phyloP scores from a whole-genome alignment of 495 filamentous ascomycete genomes.

The Halenospora varia region DNA sequence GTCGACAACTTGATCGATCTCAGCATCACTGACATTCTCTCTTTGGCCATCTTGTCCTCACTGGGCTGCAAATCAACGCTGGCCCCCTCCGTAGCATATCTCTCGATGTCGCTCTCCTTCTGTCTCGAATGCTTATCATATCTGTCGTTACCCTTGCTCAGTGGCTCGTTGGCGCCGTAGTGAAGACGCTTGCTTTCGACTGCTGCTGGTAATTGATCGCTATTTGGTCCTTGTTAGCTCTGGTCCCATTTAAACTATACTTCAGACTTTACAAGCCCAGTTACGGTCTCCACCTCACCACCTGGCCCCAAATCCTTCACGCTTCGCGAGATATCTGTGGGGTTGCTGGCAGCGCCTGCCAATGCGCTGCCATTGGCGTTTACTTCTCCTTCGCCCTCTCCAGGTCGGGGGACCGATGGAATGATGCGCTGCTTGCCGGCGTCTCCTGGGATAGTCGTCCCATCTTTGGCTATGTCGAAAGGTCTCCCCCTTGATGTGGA shows the following conservation, averaged over 20 bases:
- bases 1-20: constrained; percentile 8
- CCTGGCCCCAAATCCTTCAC: constrained; percentile 35
- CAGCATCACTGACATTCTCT: constrained; percentile 6
- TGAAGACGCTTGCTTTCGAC: constrained; percentile 45
- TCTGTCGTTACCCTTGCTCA: constrained; percentile 33
- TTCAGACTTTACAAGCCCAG: constrained; percentile 28
- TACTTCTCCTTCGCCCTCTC: constrained; percentile 38
- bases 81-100: constrained; percentile 28
- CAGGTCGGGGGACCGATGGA: constrained; percentile 50
- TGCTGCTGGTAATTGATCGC: constrained; percentile 36
- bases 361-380: neutral
- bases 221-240: neutral
- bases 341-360: constrained; percentile 48
- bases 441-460: constrained; percentile 48
- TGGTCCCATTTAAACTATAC: too few species aligned
- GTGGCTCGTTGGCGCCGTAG: constrained; percentile 31
- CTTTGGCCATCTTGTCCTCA: constrained; percentile 5
- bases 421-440: constrained; percentile 46
- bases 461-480: constrained; percentile 47
- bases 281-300: constrained; percentile 48
- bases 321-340: constrained; percentile 44
- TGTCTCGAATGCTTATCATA: constrained; percentile 40
- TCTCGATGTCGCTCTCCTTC: constrained; percentile 38
- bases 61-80: constrained; percentile 22
- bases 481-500: constrained; percentile 30